Evolutionary conservation across 768 basidiomycete species (phyloP), one percentile per base, ranked within the genome.

Genomic region (Macrolepiota dolichaula): DNA sequence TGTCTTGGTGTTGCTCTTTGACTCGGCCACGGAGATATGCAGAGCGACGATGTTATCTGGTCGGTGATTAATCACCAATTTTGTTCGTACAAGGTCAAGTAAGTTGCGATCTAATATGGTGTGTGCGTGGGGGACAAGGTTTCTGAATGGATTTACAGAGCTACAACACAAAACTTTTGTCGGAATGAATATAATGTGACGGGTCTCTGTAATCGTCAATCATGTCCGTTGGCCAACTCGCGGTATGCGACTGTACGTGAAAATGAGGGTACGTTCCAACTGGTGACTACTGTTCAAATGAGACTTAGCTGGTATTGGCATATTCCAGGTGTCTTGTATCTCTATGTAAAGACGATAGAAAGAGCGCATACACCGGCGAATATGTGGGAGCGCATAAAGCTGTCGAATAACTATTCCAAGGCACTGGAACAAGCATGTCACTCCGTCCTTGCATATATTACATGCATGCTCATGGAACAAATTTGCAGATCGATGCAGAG

Each of bases 51-150:
- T 76, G 91, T 98, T 65, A 98, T 99, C 65, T 99, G 96, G 96
- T 92, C 88, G 19, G 92, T 95, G 32, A 94, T 96, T 71, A 94
- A 93, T 75, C 83, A 85, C 59, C 93, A 94, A 68, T 98, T 98
- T 74, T 99, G 97, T 79, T 97, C 96, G 0, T 99, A 96, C 76
- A 98, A 98, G 91, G 96, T 99, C 81, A 98, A 96, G 96, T 96
- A 67, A 72, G 92, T 79, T 25, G 15, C 40, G 29, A 51, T 44
- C 29, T 9, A 42, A 27, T 42, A 32, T 7, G 29, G 47, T 49
- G 19, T 9, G 25, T n/a, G n/a, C n/a, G n/a, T n/a, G 47, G 24
- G 11, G 47, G n/a, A n/a, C n/a, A n/a, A 3, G 24, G 47, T 49
- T 12, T 27, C 53, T 64, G 63, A 55, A 66, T 44, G 42, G 42